Base-by-base conservation (phyloP, 805 yeast genomes). In the Yamadazyma paraphyllophila region DNA sequence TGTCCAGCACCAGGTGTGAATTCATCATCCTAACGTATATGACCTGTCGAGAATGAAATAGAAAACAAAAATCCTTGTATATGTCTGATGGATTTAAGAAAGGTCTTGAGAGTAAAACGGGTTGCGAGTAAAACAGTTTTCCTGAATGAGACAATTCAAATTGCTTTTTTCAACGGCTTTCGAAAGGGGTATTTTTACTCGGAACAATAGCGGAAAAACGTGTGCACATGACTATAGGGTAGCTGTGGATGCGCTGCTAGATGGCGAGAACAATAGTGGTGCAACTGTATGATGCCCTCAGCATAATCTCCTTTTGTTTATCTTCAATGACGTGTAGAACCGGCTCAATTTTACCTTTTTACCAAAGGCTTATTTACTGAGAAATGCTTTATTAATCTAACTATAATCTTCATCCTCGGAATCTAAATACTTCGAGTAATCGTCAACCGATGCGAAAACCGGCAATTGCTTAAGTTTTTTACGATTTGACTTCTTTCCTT, bases 391-490 rank as follows among this genome's bases (percentile, higher is more conserved):
- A 29, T 29, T 29, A 29, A n/a, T 29, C 37, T 45, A 54, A 45
- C 54, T 49, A 42, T 53, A 61, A 37, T 67, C 77, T 40, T 82
- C 87, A 42, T 80, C 86, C 25, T 83, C 87, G 12, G 86, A 82
- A 25, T 74, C 74, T 62, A 87, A 67, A 55, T 82, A 83, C 59
- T 87, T 74, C 24, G 92, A 83, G 61, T 89, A 90, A 50, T 87
- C 96, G 35, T 87, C 96, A 8, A 83, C 96, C 38, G 90, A 83
- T 1, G 96, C 97, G 69, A 89, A 91, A 15, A 82, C 74, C 16
- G 97, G 97, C 49, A 91, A 70, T 39, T 76, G 80, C 58, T 78
- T 82, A 57, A 86, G 68, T 62, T 78, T 82, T 38, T 72, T 66
- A 20, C 24, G 24, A 60, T 73, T 80, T 71, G 78, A 81, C 14